Conservation (phyloP, 2,329 filamentous ascomycete genomes). For the Stylonectria norvegica region DNA sequence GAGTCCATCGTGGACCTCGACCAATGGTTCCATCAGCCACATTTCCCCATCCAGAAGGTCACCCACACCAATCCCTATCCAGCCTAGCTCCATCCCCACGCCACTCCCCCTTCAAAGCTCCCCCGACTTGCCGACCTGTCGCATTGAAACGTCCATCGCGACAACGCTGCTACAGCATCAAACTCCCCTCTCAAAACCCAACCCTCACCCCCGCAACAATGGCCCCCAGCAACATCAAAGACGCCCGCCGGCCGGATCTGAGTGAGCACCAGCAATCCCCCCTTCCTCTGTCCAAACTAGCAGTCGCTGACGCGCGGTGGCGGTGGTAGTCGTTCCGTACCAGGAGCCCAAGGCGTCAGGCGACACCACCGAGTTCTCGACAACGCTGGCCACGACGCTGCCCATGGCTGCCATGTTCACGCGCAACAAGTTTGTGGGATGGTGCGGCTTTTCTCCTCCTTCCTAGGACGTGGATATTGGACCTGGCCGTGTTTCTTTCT, state of each 20-base stretch:
- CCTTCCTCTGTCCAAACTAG: no score
- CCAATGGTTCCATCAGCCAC: conserved; percentile 4
- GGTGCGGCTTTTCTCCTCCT: conserved; percentile 40
- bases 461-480: conserved; percentile 3
- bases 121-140: conserved; percentile 1
- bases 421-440: conserved; percentile 75
- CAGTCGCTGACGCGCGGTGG: no score
- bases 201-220: conserved; percentile 26
- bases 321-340: conserved; percentile 79
- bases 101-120: conserved; percentile 13
- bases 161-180: conserved; percentile 21
- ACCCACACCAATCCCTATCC: conserved; percentile 2
- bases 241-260: conserved; percentile 44
- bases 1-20: conserved; percentile 8
- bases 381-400: conserved; percentile 71
- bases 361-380: conserved; percentile 65
- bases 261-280: conserved; percentile 32
- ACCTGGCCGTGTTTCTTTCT: conserved; percentile 1
- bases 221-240: conserved; percentile 42
- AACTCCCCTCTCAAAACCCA: conserved; percentile 10
- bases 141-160: conserved; percentile 17
- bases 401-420: conserved; percentile 97
- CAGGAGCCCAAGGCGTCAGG: conserved; percentile 68
- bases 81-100: conserved; percentile 15
- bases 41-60: conserved; percentile 18